Percentiles rank a stretch among this genome's conserved stretches.
Evolutionary conservation across 192 early-diverging fungal species (phyloP).

Genomic region (Coemansia sp.): DNA sequence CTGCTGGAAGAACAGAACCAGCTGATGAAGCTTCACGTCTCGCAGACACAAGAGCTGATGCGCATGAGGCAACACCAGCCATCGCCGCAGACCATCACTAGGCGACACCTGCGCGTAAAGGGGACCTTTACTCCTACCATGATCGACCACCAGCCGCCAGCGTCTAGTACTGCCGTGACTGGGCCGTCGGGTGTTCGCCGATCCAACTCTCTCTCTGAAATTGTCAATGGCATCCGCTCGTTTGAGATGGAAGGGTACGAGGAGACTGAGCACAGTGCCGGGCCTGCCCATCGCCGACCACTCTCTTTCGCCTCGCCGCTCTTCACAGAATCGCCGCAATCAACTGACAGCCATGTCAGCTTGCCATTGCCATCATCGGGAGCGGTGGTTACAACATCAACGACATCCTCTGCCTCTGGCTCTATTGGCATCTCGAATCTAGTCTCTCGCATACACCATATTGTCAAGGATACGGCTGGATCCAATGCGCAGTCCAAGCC

Average conservation of each 20-base stretch:
- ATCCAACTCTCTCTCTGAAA: conserved; percentile 52
- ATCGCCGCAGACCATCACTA: conserved; percentile 46
- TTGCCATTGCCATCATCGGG: neutral
- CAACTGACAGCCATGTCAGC: neutral
- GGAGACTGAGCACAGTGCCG: conserved; percentile 39
- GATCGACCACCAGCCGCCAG: conserved; percentile 11
- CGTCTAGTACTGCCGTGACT: neutral
- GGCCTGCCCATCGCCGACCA: conserved; percentile 10
- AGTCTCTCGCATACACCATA: conserved; percentile 45
- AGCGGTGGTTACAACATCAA: neutral
- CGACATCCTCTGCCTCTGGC: neutral
- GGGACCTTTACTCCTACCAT: conserved; percentile 40
- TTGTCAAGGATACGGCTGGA: conserved; percentile 15
- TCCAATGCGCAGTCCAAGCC: neutral
- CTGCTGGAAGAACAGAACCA: conserved; percentile 50
- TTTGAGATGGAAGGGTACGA: conserved; percentile 57
- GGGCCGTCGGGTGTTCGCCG: conserved; percentile 26
- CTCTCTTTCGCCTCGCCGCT: conserved; percentile 28
- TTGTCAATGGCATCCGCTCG: conserved; percentile 46
- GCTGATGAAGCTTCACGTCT: conserved; percentile 46
- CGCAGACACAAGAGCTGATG: conserved; percentile 53
- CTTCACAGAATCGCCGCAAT: neutral
- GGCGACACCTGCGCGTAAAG: conserved; percentile 50
- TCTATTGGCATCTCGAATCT: conserved; percentile 33
- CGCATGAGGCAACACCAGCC: conserved; percentile 36